Evolutionary conservation across 2,329 filamentous ascomycete genomes (phyloP).

Genomic region (Penicillium sp.): DNA sequence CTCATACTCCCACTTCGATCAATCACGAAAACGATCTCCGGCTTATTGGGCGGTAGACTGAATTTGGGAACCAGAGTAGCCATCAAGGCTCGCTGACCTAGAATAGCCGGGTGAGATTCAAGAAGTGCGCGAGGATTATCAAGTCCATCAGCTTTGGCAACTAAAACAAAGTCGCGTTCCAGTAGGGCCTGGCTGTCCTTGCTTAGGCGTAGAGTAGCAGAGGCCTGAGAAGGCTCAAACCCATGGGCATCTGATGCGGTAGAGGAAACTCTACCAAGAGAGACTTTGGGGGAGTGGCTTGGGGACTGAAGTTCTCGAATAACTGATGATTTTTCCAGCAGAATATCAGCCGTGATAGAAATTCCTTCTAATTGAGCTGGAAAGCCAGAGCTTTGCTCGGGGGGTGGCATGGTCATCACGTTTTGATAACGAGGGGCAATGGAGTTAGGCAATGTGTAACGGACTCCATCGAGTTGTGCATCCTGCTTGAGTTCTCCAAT

Average conservation of each 20-base stretch:
- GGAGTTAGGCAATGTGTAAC: conserved; percentile 67
- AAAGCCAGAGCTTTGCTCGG: not conserved
- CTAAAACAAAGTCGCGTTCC: conserved; percentile 66
- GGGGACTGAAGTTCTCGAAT: conserved; percentile 67
- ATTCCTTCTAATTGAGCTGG: conserved; percentile 40
- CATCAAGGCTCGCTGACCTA: conserved; percentile 66
- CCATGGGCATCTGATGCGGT: conserved; percentile 33
- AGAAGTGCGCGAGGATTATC: conserved; percentile 65
- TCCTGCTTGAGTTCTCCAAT: conserved; percentile 73
- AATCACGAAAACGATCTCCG: conserved; percentile 71
- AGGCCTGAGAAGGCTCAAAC: conserved; percentile 61
- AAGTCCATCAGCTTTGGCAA: conserved; percentile 62
- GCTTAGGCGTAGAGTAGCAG: conserved; percentile 59
- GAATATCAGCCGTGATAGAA: conserved; percentile 60
- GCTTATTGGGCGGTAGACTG: conserved; percentile 55
- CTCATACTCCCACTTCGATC: conserved; percentile 67
- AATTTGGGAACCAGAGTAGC: conserved; percentile 70
- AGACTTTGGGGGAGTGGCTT: conserved; percentile 67
- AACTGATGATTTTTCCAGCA: conserved; percentile 56
- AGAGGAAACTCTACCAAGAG: conserved; percentile 60
- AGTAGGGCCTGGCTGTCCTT: conserved; percentile 38
- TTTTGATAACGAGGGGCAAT: conserved; percentile 68
- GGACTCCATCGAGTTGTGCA: conserved; percentile 64
- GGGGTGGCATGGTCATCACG: not conserved
- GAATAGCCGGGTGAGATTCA: conserved; percentile 64